A percentile compares a stretch with the other conserved stretches of the same genome.
Evolutionary conservation across 1,139 yeast species (phyloP).

Genomic region (Geotrichum restrictum): DNA sequence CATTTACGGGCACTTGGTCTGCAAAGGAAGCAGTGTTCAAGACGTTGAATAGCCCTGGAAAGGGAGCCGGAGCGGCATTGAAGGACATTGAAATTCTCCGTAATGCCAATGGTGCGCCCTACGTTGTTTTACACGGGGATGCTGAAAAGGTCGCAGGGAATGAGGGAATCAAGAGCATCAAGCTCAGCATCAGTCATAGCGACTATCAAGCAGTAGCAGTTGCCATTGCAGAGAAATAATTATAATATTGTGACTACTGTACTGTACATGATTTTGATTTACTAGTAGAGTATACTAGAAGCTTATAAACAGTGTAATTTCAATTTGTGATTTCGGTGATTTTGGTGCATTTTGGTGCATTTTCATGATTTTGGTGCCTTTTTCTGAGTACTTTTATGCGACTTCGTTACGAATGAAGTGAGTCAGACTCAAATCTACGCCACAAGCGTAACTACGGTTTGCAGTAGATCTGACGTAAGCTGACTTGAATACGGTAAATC

Average conservation of each 20-base stretch:
- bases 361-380: no score
- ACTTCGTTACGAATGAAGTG: no score
- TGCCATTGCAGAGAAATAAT: constrained; percentile 58
- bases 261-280: neutral
- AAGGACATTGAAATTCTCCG: constrained; percentile 83
- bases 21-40: constrained; percentile 99
- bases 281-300: no score
- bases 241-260: neutral
- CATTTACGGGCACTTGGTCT: constrained; percentile 97
- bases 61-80: constrained; percentile 93
- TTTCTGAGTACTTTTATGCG: no score
- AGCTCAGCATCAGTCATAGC: constrained; percentile 90
- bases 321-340: no score
- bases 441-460: neutral
- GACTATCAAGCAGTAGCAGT: constrained; percentile 97
- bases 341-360: no score
- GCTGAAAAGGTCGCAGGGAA: constrained; percentile 54
- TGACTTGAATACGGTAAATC: no score
- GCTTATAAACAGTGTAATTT: no score
- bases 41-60: constrained; percentile 80
- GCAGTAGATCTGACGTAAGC: no score
- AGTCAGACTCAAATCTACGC: neutral
- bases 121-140: constrained; percentile 72
- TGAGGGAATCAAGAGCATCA: constrained; percentile 67
- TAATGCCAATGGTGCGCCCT: constrained; percentile 74